A percentile compares a stretch with the other conserved stretches of the same genome.
These are phyloP conservation scores for Syncephalastrum contaminatum DNA, from an alignment of 371 early-diverging fungal genomes.

Conservation along the genomic window DNA sequence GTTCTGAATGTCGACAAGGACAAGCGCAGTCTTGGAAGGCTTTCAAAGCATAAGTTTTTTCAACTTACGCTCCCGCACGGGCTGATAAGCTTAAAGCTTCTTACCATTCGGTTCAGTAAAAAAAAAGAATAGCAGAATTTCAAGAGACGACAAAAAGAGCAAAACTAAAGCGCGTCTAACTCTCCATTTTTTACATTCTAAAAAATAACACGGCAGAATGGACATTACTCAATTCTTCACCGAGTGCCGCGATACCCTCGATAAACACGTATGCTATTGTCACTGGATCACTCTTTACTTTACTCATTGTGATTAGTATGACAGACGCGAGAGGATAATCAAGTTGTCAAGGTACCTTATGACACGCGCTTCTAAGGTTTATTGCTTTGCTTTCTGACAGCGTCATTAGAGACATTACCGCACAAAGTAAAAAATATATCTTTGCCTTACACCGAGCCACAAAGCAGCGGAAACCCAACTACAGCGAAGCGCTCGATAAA, in stretches of 20 bases:
- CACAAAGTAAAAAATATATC: constrained; percentile 61
- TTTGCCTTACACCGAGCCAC: constrained; percentile 60
- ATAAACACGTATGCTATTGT: constrained; percentile 28
- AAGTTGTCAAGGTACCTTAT: constrained; percentile 51
- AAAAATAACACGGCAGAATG: background rate
- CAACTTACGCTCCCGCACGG: background rate
- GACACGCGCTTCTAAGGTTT: background rate
- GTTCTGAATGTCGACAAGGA: constrained; percentile 46
- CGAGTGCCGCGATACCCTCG: constrained; percentile 23
- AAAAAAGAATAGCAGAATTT: no score
- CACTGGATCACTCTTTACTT: background rate
- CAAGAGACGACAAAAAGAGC: no score
- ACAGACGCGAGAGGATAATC: constrained; percentile 59
- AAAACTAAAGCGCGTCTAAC: constrained; percentile 4
- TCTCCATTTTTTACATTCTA: constrained; percentile 4
- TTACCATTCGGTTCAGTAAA: no score
- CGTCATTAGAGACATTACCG: constrained; percentile 59
- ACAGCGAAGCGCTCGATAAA: constrained; percentile 47
- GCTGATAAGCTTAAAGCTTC: no score
- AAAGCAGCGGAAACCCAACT: constrained; percentile 8
- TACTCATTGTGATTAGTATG: constrained; percentile 33
- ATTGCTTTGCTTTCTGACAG: background rate
- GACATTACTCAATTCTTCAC: constrained; percentile 25
- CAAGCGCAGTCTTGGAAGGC: constrained; percentile 25
- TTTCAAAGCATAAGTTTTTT: background rate